These are phyloP conservation scores for Uronychia setigera DNA, from an alignment of 73 alveolate species.

Conservation along the genomic window DNA sequence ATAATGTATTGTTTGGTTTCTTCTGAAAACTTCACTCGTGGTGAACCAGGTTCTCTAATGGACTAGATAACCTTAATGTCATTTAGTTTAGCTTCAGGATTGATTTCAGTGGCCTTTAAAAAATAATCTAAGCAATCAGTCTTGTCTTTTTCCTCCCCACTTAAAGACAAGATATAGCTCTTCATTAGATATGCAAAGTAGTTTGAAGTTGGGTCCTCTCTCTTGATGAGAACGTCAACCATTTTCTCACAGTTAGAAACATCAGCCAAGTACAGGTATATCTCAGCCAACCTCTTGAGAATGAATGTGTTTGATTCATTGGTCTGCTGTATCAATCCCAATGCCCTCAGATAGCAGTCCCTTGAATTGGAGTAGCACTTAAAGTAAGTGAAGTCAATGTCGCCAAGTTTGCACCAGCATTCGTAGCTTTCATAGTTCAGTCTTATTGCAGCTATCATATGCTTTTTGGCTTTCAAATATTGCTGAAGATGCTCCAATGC, in stretches of 20 bases:
- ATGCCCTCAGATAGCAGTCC: not conserved
- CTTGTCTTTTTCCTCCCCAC: not conserved
- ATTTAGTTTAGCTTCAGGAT: not conserved
- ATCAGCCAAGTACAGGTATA: not conserved
- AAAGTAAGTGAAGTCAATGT: not conserved
- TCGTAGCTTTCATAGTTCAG: not conserved
- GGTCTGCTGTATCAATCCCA: not conserved
- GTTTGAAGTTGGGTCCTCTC: not conserved
- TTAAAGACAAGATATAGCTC: not conserved
- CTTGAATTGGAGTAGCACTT: not conserved
- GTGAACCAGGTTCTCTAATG: not conserved
- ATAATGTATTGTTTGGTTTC: not conserved
- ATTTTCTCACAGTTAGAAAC: not conserved
- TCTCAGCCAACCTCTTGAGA: not conserved
- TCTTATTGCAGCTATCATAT: not conserved
- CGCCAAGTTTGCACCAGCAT: not conserved
- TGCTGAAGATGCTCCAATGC: not conserved
- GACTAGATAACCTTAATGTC: not conserved
- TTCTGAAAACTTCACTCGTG: not conserved
- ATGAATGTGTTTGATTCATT: not conserved
- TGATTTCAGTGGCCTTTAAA: not conserved
- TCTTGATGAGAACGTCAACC: not conserved
- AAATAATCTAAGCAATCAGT: not conserved
- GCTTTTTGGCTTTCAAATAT: not conserved
- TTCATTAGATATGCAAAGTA: not conserved